Evolutionary conservation across 116 monocot genomes (phyloP), one percentile per base, ranked within the genome.

Genomic region (Iris pallida): DNA sequence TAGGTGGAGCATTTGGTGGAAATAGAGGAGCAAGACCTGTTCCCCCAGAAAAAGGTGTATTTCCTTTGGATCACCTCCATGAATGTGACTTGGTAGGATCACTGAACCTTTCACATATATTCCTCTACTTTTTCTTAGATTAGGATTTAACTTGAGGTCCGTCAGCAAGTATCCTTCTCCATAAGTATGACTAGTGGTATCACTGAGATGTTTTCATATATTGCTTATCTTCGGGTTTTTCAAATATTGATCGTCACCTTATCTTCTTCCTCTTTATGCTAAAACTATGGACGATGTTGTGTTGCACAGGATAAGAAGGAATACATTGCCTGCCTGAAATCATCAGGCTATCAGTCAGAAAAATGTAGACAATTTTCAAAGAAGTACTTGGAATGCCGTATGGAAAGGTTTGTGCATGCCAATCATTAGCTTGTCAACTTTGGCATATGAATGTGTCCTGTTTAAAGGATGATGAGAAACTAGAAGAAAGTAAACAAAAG

Each of bases 1-100:
- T 30, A 87, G 97, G 97, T 71, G 97, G 97, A 64, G 97, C 93
- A 42, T 97, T 97, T 89, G 97, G 97, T 73, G 97, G 97, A 48
- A 92, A 92, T 68, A 78, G 97, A 66, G 97, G 93, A 66, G 71
- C 78, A 65, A 79, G 83, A 76, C 97, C 93, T 52, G 82, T 92
- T 56, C 92, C 93, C 4, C 97, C 93, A n/a, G 97, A 97, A 54
- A 97, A 97, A 77, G 97, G 97, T 55, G 76, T 97, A 48, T 97
- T 97, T 73, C 97, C 93, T n/a, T 78, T 97, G 71, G 97, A 97
- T 84, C 97, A 97, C 54, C 69, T 83, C 66, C 97, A 97, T 66
- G 79, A 90, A 48, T 92, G 97, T 63, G 93, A 97, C 70, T 47
- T 78, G 97, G 94, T 91, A 82, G 0, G 30, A n/a, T 45, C 63